Evolutionary conservation across 129 eudicot genomes (phyloP).

Genomic region (Saussurea involucrata): DNA sequence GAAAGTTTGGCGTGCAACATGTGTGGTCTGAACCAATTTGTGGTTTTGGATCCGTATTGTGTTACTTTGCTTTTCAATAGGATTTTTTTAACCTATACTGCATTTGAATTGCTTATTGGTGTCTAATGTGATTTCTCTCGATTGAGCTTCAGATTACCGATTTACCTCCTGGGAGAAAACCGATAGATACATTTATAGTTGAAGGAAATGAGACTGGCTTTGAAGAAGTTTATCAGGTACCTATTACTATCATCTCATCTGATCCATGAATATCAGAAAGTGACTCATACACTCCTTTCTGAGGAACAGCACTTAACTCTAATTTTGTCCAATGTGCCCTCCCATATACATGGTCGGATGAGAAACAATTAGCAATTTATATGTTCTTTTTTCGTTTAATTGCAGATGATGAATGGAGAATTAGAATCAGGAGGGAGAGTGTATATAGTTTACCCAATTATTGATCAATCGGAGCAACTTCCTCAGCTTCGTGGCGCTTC

Average conservation of each 20-base stretch:
- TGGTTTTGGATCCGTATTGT: neutral
- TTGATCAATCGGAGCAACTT: constrained; percentile 77
- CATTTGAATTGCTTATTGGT: constrained; percentile 1
- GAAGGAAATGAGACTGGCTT: constrained; percentile 83
- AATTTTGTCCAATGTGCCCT: neutral
- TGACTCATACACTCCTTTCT: neutral
- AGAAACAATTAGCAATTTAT: neutral
- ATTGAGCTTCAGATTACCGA: constrained; percentile 69
- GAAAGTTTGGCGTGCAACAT: neutral
- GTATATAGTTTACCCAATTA: constrained; percentile 79
- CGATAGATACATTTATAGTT: constrained; percentile 57
- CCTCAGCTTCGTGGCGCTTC: constrained; percentile 96
- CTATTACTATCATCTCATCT: constrained; percentile 1
- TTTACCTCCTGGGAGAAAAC: constrained; percentile 92
- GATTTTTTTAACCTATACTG: neutral
- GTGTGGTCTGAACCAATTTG: neutral
- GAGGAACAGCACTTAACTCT: neutral
- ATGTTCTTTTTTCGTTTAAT: neutral
- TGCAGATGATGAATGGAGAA: constrained; percentile 85
- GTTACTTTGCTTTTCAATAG: neutral
- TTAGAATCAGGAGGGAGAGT: constrained; percentile 80
- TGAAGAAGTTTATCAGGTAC: constrained; percentile 81
- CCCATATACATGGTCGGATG: too few relatives aligned
- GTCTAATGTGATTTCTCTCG: neutral
- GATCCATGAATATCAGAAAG: neutral